These are phyloP conservation scores for Phialemoniopsis sp. DNA, from an alignment of 2,329 filamentous ascomycete genomes.

Conservation along the genomic window DNA sequence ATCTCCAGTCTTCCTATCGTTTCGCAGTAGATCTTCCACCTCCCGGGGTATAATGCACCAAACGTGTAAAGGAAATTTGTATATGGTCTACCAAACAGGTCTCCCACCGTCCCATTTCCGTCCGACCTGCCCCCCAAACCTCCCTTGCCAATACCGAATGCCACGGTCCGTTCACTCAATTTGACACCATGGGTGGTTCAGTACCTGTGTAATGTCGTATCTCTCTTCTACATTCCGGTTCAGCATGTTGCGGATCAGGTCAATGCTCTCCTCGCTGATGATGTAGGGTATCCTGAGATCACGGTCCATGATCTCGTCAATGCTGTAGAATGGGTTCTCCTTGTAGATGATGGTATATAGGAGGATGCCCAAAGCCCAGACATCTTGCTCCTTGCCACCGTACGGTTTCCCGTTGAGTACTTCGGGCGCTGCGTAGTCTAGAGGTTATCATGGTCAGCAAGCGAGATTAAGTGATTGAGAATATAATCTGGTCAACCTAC, in stretches of 20 bases:
- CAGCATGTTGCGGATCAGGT: slow-evolving; percentile 87
- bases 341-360: slow-evolving; percentile 99
- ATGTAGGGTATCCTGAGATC: slow-evolving; percentile 87
- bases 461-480: not conserved
- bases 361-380: slow-evolving; percentile 95
- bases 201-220: slow-evolving; percentile 81
- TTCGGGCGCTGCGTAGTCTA: slow-evolving; percentile 98
- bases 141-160: too few relatives aligned
- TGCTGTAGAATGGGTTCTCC: slow-evolving; percentile 98
- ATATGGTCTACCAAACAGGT: too few relatives aligned
- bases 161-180: too few relatives aligned
- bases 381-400: slow-evolving; percentile 93
- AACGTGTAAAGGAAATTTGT: too few relatives aligned
- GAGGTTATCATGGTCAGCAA: slow-evolving; percentile 7
- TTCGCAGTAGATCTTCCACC: too few relatives aligned
- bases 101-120: too few relatives aligned
- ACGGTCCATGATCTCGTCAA: slow-evolving; percentile 98
- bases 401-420: slow-evolving; percentile 91
- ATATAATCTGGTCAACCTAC: slow-evolving; percentile 45
- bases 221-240: slow-evolving; percentile 81
- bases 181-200: slow-evolving; percentile 79
- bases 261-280: slow-evolving; percentile 87
- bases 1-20: too few relatives aligned
- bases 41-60: too few relatives aligned
- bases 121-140: too few relatives aligned